Evolutionary conservation across 2,329 filamentous ascomycete genomes (phyloP).

Genomic region (Fusarium piperis): DNA sequence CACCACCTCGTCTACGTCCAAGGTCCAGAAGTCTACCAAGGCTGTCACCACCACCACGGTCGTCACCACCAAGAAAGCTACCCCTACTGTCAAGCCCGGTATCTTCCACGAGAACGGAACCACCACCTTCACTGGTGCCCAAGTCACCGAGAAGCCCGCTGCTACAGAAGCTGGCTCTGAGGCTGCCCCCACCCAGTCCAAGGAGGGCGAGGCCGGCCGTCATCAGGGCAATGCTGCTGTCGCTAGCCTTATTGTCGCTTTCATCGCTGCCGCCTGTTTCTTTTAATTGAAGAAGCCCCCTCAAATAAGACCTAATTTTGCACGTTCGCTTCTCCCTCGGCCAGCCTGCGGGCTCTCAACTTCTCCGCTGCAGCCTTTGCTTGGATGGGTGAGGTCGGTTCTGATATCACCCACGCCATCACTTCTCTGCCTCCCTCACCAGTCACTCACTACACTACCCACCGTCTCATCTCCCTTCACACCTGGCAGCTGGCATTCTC

Average conservation of each 20-base stretch:
- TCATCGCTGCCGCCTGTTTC: slow-evolving; percentile 62
- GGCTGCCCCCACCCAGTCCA: slow-evolving; percentile 47
- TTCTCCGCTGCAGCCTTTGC: not conserved
- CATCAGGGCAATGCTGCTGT: slow-evolving; percentile 62
- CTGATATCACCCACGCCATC: not conserved
- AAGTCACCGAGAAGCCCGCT: slow-evolving; percentile 26
- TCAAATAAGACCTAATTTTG: not conserved
- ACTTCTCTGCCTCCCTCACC: slow-evolving; percentile 17
- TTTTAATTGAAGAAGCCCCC: slow-evolving; percentile 47
- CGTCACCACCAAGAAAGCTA: slow-evolving; percentile 23
- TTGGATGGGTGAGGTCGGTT: slow-evolving; percentile 3
- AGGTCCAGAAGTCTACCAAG: slow-evolving; percentile 25
- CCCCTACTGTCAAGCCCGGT: slow-evolving; percentile 49
- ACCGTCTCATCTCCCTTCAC: slow-evolving; percentile 5
- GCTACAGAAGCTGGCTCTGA: slow-evolving; percentile 41
- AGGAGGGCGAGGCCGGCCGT: slow-evolving; percentile 57
- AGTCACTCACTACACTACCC: slow-evolving; percentile 4
- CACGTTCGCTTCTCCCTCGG: slow-evolving; percentile 27
- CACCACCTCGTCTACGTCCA: slow-evolving; percentile 36
- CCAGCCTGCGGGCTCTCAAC: slow-evolving; percentile 23
- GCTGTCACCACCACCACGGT: slow-evolving; percentile 16
- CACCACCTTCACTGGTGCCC: slow-evolving; percentile 26
- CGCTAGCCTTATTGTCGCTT: slow-evolving; percentile 64
- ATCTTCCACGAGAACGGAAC: slow-evolving; percentile 66
- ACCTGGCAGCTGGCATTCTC: slow-evolving; percentile 38